Evolutionary conservation across 352 stramenopile genomes (phyloP).

Genomic region (Phytopythium aichiense): DNA sequence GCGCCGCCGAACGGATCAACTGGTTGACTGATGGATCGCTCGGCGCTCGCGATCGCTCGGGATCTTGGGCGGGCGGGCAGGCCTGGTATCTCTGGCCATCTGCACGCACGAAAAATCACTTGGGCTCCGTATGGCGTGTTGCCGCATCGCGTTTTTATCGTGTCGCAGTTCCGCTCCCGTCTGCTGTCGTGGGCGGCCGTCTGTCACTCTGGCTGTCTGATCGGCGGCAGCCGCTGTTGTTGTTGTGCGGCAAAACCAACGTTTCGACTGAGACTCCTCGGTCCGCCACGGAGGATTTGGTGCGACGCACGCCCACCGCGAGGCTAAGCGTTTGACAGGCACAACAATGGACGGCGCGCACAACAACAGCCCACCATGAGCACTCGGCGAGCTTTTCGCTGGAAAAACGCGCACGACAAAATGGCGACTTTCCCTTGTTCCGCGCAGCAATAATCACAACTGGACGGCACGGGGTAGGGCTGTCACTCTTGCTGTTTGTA

Average conservation of each 20-base stretch:
- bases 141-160: slow-evolving; percentile 1
- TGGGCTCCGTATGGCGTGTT: background rate
- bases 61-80: background rate
- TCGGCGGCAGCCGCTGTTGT: too few species aligned
- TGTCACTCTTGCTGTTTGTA: background rate
- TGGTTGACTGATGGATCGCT: background rate
- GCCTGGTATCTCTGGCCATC: background rate
- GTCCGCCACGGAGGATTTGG: too few species aligned
- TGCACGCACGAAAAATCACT: background rate
- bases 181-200: background rate
- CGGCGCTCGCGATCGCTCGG: background rate
- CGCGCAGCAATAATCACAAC: background rate
- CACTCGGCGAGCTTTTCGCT: too few species aligned
- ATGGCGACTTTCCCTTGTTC: too few species aligned
- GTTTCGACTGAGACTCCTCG: too few species aligned
- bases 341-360: too few species aligned
- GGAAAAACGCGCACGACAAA: too few species aligned
- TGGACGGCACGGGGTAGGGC: background rate
- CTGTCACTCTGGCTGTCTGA: background rate
- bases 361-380: too few species aligned
- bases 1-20: background rate
- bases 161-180: background rate
- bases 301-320: too few species aligned
- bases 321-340: too few species aligned
- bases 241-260: too few species aligned